Evolutionary conservation across 306 rosid genomes (phyloP).

Genomic region (Fragaria ananassa): DNA sequence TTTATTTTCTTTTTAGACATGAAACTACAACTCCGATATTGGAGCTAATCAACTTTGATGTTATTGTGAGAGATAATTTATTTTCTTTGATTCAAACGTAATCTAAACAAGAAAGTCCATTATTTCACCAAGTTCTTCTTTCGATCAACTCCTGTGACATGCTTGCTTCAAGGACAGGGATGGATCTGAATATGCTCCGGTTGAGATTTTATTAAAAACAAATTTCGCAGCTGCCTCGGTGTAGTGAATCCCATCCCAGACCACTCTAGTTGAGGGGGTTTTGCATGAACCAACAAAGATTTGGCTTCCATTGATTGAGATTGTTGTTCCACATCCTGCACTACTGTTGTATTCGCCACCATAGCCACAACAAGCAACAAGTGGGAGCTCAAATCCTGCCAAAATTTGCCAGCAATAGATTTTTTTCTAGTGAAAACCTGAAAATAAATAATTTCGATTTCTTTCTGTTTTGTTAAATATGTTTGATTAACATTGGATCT

Average conservation of each 20-base stretch:
- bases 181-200: slow-evolving; percentile 49
- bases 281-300: slow-evolving; percentile 44
- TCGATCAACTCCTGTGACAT: slow-evolving; percentile 12
- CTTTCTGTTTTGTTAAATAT: too few relatives aligned
- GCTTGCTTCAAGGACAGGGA: slow-evolving; percentile 35
- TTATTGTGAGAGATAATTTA: too few relatives aligned
- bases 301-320: slow-evolving; percentile 22
- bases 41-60: too few relatives aligned
- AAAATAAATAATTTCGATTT: too few relatives aligned
- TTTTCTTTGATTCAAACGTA: too few relatives aligned
- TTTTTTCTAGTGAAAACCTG: background rate
- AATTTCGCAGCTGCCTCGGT: slow-evolving; percentile 50
- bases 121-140: background rate
- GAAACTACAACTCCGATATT: too few relatives aligned
- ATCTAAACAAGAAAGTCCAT: too few relatives aligned
- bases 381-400: slow-evolving; percentile 50
- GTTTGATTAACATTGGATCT: too few relatives aligned
- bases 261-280: slow-evolving; percentile 25
- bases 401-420: background rate
- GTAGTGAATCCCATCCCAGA: slow-evolving; percentile 54
- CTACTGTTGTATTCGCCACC: slow-evolving; percentile 38
- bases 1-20: too few relatives aligned
- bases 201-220: slow-evolving; percentile 34
- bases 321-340: slow-evolving; percentile 35
- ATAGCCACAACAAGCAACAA: slow-evolving; percentile 45